Evolutionary conservation across 2,329 filamentous ascomycete species (phyloP), one percentile per base, ranked within the genome.

Genomic region (Corinectria fuckeliana): DNA sequence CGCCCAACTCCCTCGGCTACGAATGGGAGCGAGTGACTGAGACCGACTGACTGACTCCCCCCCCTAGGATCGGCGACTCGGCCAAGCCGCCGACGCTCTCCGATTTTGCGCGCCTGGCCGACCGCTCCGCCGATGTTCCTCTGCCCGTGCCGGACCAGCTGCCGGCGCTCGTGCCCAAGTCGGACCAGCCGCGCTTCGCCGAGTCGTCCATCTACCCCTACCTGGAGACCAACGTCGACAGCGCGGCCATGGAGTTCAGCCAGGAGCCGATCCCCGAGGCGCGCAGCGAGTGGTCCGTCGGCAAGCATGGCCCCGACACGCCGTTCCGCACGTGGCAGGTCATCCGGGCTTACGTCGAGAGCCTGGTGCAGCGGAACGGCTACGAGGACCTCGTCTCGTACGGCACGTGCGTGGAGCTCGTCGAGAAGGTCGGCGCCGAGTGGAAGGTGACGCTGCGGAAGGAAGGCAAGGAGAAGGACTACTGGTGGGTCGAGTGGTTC

Each of bases 401-500:
- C 68, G 79, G 81, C 64, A 89, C 87, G 0, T 86, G 82, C 0
- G 87, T 90, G 3, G 88, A 90, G 71, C 74, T 77, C 7, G 84
- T 80, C 0, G 79, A 85, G 34, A 84, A 85, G 64, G 67, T 77
- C 2, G 76, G 74, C 3, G 63, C 69, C 0, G 81, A 82, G 72
- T 88, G 81, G 85, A 77, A 77, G 41, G 63, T 88, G 2, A 83
- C 80, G 1, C 69, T 89, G 28, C 67, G 71, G 1, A 72, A 74
- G 47, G 69, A 74, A 1, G 74, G 75, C 14, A 62, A 70, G 7
- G 58, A 71, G 18, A 72, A 72, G 38, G 83, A 88, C 64, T 81
- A 82, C 62, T 89, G 87, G 86, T 88, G 86, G 86, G 75, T 75
- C 1, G 87, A 89, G 70, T 75, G 75, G 36, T 88, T 88, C 55